Conservation (phyloP, 169 alveolate species). For the Plasmodium falciparum region DNA sequence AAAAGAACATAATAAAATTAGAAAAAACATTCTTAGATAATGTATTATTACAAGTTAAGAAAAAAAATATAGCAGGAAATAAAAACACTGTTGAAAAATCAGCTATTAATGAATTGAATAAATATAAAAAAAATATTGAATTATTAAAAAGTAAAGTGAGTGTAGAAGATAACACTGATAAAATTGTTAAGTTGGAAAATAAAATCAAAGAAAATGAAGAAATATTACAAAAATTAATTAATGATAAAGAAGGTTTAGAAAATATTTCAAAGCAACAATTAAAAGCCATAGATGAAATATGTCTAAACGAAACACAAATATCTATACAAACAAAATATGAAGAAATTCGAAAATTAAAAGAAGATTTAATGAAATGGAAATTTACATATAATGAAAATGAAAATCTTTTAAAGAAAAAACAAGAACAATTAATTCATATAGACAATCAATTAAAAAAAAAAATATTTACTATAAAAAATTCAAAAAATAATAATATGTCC, state of each 20-base stretch:
- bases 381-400: conserved; percentile 56
- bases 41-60: conserved; percentile 62
- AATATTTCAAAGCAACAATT: conserved; percentile 58
- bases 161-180: conserved; percentile 69
- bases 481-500: conserved; percentile 34
- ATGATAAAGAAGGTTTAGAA: conserved; percentile 64
- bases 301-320: conserved; percentile 68
- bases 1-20: conserved; percentile 44
- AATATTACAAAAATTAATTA: conserved; percentile 60
- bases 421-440: conserved; percentile 59
- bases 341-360: conserved; percentile 62
- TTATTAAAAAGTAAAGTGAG: conserved; percentile 63
- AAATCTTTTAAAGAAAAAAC: conserved; percentile 52
- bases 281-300: conserved; percentile 71
- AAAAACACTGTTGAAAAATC: conserved; percentile 58
- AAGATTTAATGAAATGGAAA: conserved; percentile 50
- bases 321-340: conserved; percentile 75
- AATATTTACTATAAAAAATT: conserved; percentile 37
- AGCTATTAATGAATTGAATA: conserved; percentile 64
- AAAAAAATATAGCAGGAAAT: conserved; percentile 23
- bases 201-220: conserved; percentile 72
- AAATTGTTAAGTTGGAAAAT: conserved; percentile 64
- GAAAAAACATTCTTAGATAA: conserved; percentile 52
- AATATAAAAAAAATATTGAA: conserved; percentile 67
- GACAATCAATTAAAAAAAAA: conserved; percentile 68